A percentile compares a stretch with the other conserved stretches of the same genome.
phyloP scores from a whole-genome alignment of 441 rosid species.

The Isatis lusitanica region DNA sequence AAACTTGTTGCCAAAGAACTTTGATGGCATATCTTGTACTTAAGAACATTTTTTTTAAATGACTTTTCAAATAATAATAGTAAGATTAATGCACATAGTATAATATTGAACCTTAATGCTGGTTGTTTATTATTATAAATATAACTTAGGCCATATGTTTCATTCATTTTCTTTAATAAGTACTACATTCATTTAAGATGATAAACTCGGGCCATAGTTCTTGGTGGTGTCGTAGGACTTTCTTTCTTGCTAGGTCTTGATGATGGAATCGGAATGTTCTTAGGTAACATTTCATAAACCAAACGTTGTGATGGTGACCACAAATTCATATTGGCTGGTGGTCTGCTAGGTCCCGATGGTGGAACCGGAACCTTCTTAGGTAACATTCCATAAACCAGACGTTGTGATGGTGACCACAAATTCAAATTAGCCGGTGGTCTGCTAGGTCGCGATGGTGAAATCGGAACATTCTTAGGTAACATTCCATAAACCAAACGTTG shows the following conservation, averaged over 20 bases:
- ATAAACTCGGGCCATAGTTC: not conserved
- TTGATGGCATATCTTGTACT: too few species aligned
- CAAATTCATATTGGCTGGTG: too few species aligned
- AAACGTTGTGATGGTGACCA: too few species aligned
- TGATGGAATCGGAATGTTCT: too few species aligned
- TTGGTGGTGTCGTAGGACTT: not conserved
- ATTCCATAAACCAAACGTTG: not conserved
- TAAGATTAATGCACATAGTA: too few species aligned
- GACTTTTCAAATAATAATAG: too few species aligned
- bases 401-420: too few species aligned
- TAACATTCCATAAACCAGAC: slow-evolving; percentile 5
- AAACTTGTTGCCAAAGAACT: too few species aligned
- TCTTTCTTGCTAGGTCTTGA: not conserved
- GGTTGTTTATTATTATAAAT: not conserved
- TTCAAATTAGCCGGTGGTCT: too few species aligned
- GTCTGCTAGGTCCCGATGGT: slow-evolving; percentile 17
- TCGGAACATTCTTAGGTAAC: slow-evolving; percentile 21
- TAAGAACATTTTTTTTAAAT: too few species aligned
- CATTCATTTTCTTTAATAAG: too few species aligned
- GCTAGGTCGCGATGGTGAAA: slow-evolving; percentile 19
- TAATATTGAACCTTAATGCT: not conserved
- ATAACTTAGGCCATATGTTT: not conserved
- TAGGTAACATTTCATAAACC: too few species aligned
- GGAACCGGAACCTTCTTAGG: slow-evolving; percentile 15
- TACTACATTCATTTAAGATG: not conserved